Evolutionary conservation across 495 filamentous ascomycete genomes (phyloP), one percentile per base, ranked within the genome.

Genomic region (Talaromyces thailandensis): DNA sequence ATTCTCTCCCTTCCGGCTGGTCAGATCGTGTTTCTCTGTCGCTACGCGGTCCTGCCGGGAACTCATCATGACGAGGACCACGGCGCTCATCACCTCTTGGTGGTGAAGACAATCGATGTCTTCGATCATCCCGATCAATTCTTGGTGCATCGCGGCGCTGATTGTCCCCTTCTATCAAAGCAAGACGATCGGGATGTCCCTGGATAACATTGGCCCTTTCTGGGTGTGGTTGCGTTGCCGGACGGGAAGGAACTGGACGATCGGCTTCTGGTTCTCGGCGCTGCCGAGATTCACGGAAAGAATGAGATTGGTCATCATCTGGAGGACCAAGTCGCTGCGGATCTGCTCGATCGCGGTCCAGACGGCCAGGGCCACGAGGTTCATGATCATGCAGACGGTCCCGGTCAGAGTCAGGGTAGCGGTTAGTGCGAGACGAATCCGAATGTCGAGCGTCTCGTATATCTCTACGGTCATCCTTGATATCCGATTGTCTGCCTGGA

Each of bases 291-390:
- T 78, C 77, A 25, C 75, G 74, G 59, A 75, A 68, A 16, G 71
- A 57, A 45, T 72, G 77, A 69, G 77, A 78, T 11, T 74, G 69
- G n/a, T 80, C 77, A 16, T 80, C 76, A 32, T 67, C 52, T 24
- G 67, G 65, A 32, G 73, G 70, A 25, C 76, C 76, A 55, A 55
- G 51, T 26, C 60, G 26, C 9, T 51, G 51, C 31, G 28, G 18
- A 26, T 63, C 64, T n/a, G n/a, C n/a, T 7, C 64, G 48, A 11
- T 65, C 64, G 31, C 64, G 64, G 1, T 64, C 62, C 5, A 51
- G 12, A 51, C 50, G 59, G 28, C 69, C 68, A 35, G 67, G 71
- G 31, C 56, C 62, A 7, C 71, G 66, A 48, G 71, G 71, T 14
- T 71, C 73, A 58, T 71, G 74, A 32, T 65, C 66, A 62, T 72